These are phyloP conservation scores for Phanerodontia chrysosporium DNA, from an alignment of 768 basidiomycete species.

Conservation along the genomic window DNA sequence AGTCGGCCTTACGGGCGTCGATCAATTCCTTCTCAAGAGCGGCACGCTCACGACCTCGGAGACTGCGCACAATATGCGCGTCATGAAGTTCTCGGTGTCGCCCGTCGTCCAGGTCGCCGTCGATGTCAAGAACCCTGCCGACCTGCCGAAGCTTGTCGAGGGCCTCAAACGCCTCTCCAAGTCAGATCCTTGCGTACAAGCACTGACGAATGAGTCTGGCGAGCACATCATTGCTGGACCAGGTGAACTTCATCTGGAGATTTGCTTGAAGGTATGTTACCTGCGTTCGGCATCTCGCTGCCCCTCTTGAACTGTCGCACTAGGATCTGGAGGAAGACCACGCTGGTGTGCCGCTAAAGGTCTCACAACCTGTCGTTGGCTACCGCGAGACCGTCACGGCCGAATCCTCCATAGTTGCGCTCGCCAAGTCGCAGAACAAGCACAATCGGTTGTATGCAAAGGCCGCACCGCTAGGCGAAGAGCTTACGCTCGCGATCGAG, in stretches of 20 bases:
- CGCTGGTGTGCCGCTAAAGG: constrained; percentile 97
- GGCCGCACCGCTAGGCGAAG: constrained; percentile 91
- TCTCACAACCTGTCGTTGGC: constrained; percentile 95
- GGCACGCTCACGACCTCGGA: constrained; percentile 97
- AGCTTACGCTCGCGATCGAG: constrained; percentile 92
- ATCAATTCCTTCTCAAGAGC: constrained; percentile 99
- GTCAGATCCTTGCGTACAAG: constrained; percentile 98
- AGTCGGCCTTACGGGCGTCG: constrained; percentile 97
- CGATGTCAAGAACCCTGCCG: constrained; percentile 98
- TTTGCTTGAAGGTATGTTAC: constrained; percentile 84
- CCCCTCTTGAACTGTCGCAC: neutral
- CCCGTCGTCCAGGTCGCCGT: constrained; percentile 99
- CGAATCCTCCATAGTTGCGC: constrained; percentile 91
- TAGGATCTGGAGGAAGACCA: constrained; percentile 99
- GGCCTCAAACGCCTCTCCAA: constrained; percentile 99
- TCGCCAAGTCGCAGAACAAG: constrained; percentile 99
- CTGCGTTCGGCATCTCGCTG: constrained; percentile 4
- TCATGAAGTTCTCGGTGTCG: constrained; percentile 99
- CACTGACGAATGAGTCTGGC: constrained; percentile 86
- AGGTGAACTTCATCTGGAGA: constrained; percentile 98
- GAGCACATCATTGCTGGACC: constrained; percentile 99
- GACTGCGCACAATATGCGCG: constrained; percentile 99
- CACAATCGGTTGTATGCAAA: constrained; percentile 97
- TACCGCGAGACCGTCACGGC: constrained; percentile 97
- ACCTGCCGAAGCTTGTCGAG: constrained; percentile 99